A percentile compares a stretch with the other conserved stretches of the same genome.
Evolutionary conservation across 805 yeast genomes (phyloP).

Genomic region (Babjeviella inositovora): DNA sequence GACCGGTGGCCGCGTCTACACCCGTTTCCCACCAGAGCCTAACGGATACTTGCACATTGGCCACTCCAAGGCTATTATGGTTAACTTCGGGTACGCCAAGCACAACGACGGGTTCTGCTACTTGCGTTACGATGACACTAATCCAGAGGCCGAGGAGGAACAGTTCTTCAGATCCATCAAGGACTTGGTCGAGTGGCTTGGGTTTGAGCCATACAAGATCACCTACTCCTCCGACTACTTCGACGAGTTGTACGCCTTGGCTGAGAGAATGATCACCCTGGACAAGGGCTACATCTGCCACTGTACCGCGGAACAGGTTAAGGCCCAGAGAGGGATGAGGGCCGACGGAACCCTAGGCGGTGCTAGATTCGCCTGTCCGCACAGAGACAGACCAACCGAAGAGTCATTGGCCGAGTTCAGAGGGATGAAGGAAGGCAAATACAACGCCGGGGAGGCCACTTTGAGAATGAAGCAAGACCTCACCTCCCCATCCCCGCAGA

Average conservation of each 20-base stretch:
- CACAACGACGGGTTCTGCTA: conserved; percentile 78
- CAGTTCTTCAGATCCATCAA: conserved; percentile 72
- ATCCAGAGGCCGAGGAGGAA: conserved; percentile 98
- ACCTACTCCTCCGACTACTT: conserved; percentile 95
- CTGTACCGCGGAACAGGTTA: conserved; percentile 84
- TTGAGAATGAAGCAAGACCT: conserved; percentile 95
- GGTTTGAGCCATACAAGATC: conserved; percentile 84
- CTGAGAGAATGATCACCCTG: conserved; percentile 58
- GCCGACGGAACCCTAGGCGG: conserved; percentile 93
- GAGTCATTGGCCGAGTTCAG: conserved; percentile 71
- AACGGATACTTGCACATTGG: conserved; percentile 97
- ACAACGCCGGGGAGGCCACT: conserved; percentile 82
- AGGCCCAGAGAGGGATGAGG: conserved; percentile 77
- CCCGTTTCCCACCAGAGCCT: conserved; percentile 98
- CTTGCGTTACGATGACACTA: conserved; percentile 91
- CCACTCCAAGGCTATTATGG: conserved; percentile 95
- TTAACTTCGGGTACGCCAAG: conserved; percentile 93
- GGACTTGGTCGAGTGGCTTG: conserved; percentile 85
- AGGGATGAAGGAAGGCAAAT: conserved; percentile 82
- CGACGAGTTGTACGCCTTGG: conserved; percentile 74
- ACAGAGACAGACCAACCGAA: conserved; percentile 58
- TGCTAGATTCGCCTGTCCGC: conserved; percentile 68
- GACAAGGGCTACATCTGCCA: conserved; percentile 86
- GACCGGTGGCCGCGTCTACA: conserved; percentile 72
- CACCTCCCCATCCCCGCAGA: conserved; percentile 84